Conservation (phyloP, 2,329 filamentous ascomycete genomes). For the Malbranchea zuffiana region DNA sequence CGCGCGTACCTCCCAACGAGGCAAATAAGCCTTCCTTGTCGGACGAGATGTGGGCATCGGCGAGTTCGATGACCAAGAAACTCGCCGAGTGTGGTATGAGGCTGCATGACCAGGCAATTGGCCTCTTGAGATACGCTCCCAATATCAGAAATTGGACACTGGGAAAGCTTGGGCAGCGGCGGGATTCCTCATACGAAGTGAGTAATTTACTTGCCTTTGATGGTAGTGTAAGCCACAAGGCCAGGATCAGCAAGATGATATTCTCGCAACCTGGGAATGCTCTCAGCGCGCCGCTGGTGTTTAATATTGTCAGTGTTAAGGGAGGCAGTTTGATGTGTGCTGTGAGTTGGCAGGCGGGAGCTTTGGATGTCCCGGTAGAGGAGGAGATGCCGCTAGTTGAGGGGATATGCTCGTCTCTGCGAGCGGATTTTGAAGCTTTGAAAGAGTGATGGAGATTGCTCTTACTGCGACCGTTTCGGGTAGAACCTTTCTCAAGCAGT, state of each 20-base stretch:
- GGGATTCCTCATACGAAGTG: conserved; percentile 37
- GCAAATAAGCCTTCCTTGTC: conserved; percentile 10
- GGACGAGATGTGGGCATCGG: conserved; percentile 28
- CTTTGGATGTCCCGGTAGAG: conserved; percentile 29
- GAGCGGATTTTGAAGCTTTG: neutral
- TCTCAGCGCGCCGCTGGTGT: conserved; percentile 28
- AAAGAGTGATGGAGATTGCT: neutral
- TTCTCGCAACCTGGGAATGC: conserved; percentile 38
- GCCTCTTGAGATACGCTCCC: conserved; percentile 33
- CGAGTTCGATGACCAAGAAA: conserved; percentile 22
- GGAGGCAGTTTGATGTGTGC: conserved; percentile 30
- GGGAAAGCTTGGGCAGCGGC: conserved; percentile 28
- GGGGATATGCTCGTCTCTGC: neutral
- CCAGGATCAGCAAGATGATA: conserved; percentile 27
- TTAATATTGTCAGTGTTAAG: conserved; percentile 35
- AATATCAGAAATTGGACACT: conserved; percentile 33
- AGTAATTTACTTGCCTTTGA: conserved; percentile 38
- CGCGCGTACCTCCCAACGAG: conserved; percentile 6
- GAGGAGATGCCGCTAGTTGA: conserved; percentile 10
- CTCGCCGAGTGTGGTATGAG: conserved; percentile 25
- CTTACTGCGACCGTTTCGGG: too few species aligned
- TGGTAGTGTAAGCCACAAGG: conserved; percentile 4
- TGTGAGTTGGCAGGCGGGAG: conserved; percentile 36
- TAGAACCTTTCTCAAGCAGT: too few species aligned
- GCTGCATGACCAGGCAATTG: conserved; percentile 33